Conservation (phyloP, 306 rosid species). For the Fagus sylvatica region DNA sequence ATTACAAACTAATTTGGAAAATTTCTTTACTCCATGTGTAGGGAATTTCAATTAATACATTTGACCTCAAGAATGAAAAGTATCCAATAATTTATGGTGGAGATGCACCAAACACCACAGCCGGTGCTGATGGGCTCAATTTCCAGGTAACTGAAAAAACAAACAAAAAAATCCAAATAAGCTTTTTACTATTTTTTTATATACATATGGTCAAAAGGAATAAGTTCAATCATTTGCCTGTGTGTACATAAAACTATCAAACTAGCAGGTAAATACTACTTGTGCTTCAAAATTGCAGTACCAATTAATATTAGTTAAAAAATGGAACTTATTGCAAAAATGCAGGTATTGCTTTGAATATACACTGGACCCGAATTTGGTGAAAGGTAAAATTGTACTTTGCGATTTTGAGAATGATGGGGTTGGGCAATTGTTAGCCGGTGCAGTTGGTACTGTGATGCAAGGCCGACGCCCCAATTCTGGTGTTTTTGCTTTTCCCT, state of each 20-base stretch:
- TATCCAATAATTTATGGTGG: constrained; percentile 44
- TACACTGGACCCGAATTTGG: constrained; percentile 28
- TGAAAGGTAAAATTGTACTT: constrained; percentile 53
- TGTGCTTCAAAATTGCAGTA: neutral
- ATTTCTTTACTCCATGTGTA: neutral
- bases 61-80: constrained; percentile 28
- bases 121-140: no score
- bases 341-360: neutral
- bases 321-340: neutral
- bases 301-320: no score
- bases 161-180: no score
- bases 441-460: constrained; percentile 40
- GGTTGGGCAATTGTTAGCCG: neutral
- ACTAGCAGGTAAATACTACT: neutral
- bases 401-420: constrained; percentile 6
- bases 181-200: no score
- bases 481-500: neutral
- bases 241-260: neutral
- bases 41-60: constrained; percentile 53
- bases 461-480: neutral
- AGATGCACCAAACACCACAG: constrained; percentile 39
- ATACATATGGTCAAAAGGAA: no score
- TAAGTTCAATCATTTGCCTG: neutral
- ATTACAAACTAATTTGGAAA: no score
- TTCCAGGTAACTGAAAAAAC: constrained; percentile 42